Evolutionary conservation across 2,329 filamentous ascomycete species (phyloP), one percentile per base, ranked within the genome.

Genomic region (Paecilomyces niveus): DNA sequence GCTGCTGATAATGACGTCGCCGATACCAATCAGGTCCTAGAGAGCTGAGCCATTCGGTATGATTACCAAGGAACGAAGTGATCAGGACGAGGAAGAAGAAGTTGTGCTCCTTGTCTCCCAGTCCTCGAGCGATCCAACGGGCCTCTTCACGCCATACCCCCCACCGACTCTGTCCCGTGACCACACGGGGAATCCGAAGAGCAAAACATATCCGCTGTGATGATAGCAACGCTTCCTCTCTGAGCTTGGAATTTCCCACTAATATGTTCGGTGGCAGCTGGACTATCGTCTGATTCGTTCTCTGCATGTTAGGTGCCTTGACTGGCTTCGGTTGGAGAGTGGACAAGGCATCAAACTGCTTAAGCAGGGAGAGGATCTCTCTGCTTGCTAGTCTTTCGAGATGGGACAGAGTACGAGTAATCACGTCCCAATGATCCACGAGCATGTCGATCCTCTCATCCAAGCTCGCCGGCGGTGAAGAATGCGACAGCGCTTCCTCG

Each of bases 101-200:
- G 55, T 82, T 83, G 61, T 84, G 79, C 59, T 85, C 82, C 66
- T 80, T 80, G 55, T 79, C 76, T 32, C 81, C 81, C 50, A 82
- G 77, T 63, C 77, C 80, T 53, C 79, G 77, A n/a, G 80, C 78
- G 50, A 85, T 79, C 70, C 80, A 83, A 61, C 83, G 76, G 49
- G 82, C 81, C 70, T 85, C 83, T 63, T 85, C 83, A 57, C 82
- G 78, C 83, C 83, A 85, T 10, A 84, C 78, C 10, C 82, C 82
- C 80, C 83, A 85, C 59, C 81, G 78, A 55, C 80, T 81, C 63
- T 85, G 83, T 3, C 83, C 83, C 2, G 82, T 83, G 57, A 81
- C 72, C 9, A 84, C 83, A 54, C 79, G 78, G 15, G 82, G 82
- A 32, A 83, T 83, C 61, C 81, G 79, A 64, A 85, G 76, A 54